These are phyloP conservation scores for Pleurotus cornucopiae DNA, from an alignment of 768 basidiomycete genomes.

Conservation along the genomic window DNA sequence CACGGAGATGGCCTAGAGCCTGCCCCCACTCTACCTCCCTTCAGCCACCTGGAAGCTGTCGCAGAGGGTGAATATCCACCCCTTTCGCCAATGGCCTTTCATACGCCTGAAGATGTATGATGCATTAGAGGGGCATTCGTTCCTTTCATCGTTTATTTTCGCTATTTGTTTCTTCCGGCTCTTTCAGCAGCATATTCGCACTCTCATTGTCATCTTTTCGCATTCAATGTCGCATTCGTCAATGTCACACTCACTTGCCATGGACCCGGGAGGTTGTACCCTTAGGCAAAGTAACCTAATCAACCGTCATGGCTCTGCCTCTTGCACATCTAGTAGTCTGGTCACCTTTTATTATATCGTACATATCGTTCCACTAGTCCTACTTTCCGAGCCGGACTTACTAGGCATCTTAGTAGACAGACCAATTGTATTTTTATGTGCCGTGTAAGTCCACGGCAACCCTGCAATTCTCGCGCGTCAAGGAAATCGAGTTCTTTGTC, in stretches of 20 bases:
- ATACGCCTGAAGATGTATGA: conserved; percentile 43
- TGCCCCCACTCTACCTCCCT: conserved; percentile 63
- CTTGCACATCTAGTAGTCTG: conserved; percentile 13
- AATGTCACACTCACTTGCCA: conserved; percentile 23
- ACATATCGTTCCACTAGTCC: conserved; percentile 41
- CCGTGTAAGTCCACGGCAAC: conserved; percentile 10
- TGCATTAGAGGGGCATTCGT: conserved; percentile 19
- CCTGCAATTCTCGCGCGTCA: not conserved
- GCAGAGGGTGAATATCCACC: conserved; percentile 72
- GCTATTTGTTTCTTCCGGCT: conserved; percentile 1
- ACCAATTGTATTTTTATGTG: conserved; percentile 52
- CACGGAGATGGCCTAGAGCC: conserved; percentile 31
- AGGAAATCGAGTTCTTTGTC: too few species aligned
- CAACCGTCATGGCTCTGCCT: conserved; percentile 28
- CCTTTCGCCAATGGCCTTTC: conserved; percentile 74
- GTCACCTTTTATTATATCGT: conserved; percentile 25
- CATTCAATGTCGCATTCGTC: conserved; percentile 5
- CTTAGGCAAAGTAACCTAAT: conserved; percentile 31
- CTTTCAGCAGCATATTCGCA: conserved; percentile 14
- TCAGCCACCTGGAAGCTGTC: conserved; percentile 78
- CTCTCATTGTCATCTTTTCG: conserved; percentile 17
- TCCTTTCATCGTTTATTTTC: conserved; percentile 17
- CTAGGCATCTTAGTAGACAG: conserved; percentile 48
- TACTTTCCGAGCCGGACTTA: conserved; percentile 38
- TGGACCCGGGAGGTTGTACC: conserved; percentile 41